Base-by-base conservation (phyloP, 2,329 filamentous ascomycete species). In the Apiospora hydei region DNA sequence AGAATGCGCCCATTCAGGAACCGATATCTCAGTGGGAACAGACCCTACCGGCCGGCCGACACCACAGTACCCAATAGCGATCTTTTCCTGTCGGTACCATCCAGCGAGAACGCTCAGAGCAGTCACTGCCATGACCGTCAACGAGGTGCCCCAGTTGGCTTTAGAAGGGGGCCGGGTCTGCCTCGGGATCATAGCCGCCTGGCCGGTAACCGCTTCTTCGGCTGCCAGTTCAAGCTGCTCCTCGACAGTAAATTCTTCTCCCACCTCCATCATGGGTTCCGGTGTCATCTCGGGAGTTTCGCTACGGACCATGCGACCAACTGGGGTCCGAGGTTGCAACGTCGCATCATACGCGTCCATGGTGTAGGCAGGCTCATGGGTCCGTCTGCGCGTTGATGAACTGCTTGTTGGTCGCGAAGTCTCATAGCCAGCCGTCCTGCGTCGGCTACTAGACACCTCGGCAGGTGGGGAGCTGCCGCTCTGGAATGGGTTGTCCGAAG, bases 21-120 rank as follows among this genome's bases (percentile, higher is more conserved):
- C 77, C 34, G 87, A 82, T 14, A 85, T 75, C 72, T 79, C 81
- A n/a, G 81, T 79, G 14, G 88, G 87, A 24, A 90, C 80, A 43
- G 80, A 90, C 79, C 75, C 85, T 79, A 87, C 89, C 67, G 90
- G 86, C 70, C 91, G 89, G 34, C 93, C 96, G 70, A 97, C 89
- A 16, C 95, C 95, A 80, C 96, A 99, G 80, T 97, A 99, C 46
- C 97, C 96, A 26, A 98, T 94, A 21, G 94, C 93, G n/a, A 98
- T 86, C 86, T 98, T 98, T 83, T 99, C 96, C 80, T 98, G 94
- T 68, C 96, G 88, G 85, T 95, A 99, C 89, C 95, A 96, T 11
- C 89, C 89, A 43, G 88, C 92, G 75, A 97, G 94, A 0, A 92
- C 90, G 44, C 88, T 88, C 8, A 96, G 81, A 13, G 96, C 83